Evolutionary conservation across 805 yeast species (phyloP), one percentile per base, ranked within the genome.

Genomic region (Tetrapisispora arboricola): DNA sequence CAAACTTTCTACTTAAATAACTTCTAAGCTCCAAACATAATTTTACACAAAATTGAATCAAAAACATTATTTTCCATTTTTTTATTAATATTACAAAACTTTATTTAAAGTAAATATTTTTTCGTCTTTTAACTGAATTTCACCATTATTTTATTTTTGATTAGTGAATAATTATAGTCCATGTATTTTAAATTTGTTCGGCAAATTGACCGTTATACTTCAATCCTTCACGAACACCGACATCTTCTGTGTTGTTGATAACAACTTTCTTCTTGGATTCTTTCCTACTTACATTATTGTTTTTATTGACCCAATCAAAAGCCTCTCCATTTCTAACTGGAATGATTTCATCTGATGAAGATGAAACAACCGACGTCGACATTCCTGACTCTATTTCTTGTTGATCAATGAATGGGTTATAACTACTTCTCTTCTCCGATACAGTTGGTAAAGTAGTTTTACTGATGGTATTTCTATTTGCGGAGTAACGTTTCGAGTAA

Each of bases 231-330:
- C 55, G 52, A 17, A 61, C 54, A 38, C 58, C 54, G 20, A 63
- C 60, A 21, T 62, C 57, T 30, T 64, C 59, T 29, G 52, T 57
- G 42, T 64, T 54, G 16, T 56, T 55, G 35, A 67, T 60, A 11
- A 61, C 66, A 38, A 68, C 45, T 42, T 21, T 40, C 18, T 70
- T 71, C 28, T 60, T 49, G 31, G 60, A 60, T n/a, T 54, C 50
- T 27, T 49, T 47, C 24, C 57, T 54, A 16, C 49, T 51, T 16
- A 17, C 6, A 3, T 24, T 22, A 12, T 60, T 53, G 22, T 48
- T 48, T 31, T 50, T 48, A 25, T 52, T 54, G 16, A 58, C 53
- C 64, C 64, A 60, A 38, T 49, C 49, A 36, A 47, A 58, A 18
- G 44, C 49, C 19, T 55, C 48, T 22, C 58, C 66, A 40, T 42